Evolutionary conservation across 305 asterid genomes (phyloP).

Genomic region (Fraxinus platypoda): DNA sequence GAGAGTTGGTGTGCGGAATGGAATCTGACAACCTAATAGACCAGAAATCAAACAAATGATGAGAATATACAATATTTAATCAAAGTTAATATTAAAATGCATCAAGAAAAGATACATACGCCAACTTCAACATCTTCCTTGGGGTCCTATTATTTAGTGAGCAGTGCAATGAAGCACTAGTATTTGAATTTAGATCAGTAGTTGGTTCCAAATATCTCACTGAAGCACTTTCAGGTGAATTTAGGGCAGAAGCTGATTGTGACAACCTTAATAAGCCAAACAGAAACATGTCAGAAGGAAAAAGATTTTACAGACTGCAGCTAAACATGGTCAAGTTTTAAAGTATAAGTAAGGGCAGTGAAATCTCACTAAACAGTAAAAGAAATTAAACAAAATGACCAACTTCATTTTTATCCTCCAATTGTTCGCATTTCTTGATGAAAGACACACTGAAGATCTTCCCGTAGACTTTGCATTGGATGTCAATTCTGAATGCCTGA

Average conservation of each 20-base stretch:
- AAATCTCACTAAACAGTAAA: conserved; percentile 8
- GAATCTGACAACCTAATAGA: conserved; percentile 27
- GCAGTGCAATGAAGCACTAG: conserved; percentile 16
- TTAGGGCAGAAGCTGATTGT: conserved; percentile 19
- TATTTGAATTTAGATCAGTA: conserved; percentile 20
- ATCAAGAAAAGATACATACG: conserved; percentile 8
- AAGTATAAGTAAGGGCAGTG: background rate
- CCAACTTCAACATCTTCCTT: conserved; percentile 37
- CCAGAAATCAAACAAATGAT: conserved; percentile 10
- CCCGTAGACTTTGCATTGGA: conserved; percentile 35
- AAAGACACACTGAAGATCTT: conserved; percentile 36
- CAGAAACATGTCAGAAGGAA: conserved; percentile 14
- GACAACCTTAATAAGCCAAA: conserved; percentile 25
- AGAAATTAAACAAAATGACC: conserved; percentile 28
- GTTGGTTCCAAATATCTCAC: conserved; percentile 29
- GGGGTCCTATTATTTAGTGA: conserved; percentile 20
- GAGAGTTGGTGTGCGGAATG: conserved; percentile 24
- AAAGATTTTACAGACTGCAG: background rate
- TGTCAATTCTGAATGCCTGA: conserved; percentile 55
- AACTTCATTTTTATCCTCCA: conserved; percentile 49
- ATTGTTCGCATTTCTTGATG: conserved; percentile 47
- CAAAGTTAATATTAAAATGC: background rate
- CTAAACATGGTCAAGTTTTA: background rate
- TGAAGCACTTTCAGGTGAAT: conserved; percentile 27
- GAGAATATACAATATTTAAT: background rate